Percentiles rank a stretch among this genome's conserved stretches.
phyloP scores from a whole-genome alignment of 441 rosid genomes.

The Erysimum cheiri region DNA sequence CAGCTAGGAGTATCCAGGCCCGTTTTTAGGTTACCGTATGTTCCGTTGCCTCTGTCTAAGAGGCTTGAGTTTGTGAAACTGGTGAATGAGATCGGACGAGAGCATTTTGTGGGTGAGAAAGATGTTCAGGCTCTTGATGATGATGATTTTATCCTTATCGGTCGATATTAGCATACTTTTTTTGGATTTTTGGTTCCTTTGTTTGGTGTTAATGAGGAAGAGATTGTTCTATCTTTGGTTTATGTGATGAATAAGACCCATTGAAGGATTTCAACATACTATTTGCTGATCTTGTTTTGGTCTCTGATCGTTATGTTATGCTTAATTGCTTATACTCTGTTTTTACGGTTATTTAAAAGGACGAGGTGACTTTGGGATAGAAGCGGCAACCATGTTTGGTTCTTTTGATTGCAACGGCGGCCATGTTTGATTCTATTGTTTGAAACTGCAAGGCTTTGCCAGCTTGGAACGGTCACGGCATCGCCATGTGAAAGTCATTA shows the following conservation, averaged over 20 bases:
- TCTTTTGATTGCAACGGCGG: background rate
- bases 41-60: slow-evolving; percentile 71
- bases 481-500: slow-evolving; percentile 38
- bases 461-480: slow-evolving; percentile 16
- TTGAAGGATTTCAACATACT: slow-evolving; percentile 14
- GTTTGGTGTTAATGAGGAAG: slow-evolving; percentile 21
- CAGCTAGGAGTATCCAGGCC: slow-evolving; percentile 92
- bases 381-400: background rate
- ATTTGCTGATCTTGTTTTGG: slow-evolving; percentile 4
- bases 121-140: slow-evolving; percentile 85
- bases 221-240: slow-evolving; percentile 22
- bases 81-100: slow-evolving; percentile 77
- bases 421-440: background rate
- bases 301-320: background rate
- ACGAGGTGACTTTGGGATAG: background rate
- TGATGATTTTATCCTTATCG: slow-evolving; percentile 74
- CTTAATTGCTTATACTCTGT: background rate
- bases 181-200: background rate
- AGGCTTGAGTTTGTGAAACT: slow-evolving; percentile 78
- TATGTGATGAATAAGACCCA: slow-evolving; percentile 26
- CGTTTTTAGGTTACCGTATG: slow-evolving; percentile 87
- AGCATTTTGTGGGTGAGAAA: slow-evolving; percentile 79
- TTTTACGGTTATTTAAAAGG: background rate
- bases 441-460: slow-evolving; percentile 28
- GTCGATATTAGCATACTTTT: slow-evolving; percentile 58